These are phyloP conservation scores for Leishmania tarentolae DNA, from an alignment of 208 protist species.

Conservation along the genomic window DNA sequence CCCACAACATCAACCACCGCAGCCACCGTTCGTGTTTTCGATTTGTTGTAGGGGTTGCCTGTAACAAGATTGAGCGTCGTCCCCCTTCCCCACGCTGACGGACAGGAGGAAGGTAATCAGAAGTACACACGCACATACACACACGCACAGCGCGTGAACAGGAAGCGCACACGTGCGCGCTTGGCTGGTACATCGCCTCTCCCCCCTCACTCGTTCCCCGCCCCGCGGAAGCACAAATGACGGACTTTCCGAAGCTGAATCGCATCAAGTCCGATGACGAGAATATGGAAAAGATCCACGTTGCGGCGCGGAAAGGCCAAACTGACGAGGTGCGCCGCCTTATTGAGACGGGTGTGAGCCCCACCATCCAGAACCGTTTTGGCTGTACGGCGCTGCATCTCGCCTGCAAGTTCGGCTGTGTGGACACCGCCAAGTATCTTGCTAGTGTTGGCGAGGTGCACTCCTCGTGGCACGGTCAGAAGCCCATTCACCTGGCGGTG, in stretches of 20 bases:
- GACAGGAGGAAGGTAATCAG: too few species aligned
- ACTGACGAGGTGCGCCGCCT: constrained; percentile 79
- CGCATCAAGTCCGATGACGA: constrained; percentile 85
- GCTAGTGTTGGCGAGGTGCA: constrained; percentile 59
- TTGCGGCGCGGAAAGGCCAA: constrained; percentile 76
- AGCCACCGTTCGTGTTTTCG: neutral
- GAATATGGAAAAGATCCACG: constrained; percentile 90
- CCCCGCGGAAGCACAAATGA: constrained; percentile 25
- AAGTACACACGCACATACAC: neutral
- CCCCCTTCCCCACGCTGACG: too few species aligned
- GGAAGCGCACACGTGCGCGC: neutral
- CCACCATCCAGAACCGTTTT: constrained; percentile 81
- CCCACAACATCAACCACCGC: too few species aligned
- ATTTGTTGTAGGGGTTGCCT: neutral
- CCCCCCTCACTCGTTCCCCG: neutral
- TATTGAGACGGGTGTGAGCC: constrained; percentile 68
- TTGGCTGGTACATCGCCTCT: neutral
- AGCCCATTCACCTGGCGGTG: constrained; percentile 82
- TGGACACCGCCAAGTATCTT: constrained; percentile 72
- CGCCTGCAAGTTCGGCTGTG: constrained; percentile 81
- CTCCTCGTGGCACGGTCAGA: constrained; percentile 78
- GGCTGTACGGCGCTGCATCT: constrained; percentile 89
- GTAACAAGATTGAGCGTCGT: neutral
- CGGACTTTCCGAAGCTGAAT: constrained; percentile 67
- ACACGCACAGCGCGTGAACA: too few species aligned